These are phyloP conservation scores for Gaeumannomyces sp. DNA, from an alignment of 2,329 filamentous ascomycete genomes.

Conservation along the genomic window DNA sequence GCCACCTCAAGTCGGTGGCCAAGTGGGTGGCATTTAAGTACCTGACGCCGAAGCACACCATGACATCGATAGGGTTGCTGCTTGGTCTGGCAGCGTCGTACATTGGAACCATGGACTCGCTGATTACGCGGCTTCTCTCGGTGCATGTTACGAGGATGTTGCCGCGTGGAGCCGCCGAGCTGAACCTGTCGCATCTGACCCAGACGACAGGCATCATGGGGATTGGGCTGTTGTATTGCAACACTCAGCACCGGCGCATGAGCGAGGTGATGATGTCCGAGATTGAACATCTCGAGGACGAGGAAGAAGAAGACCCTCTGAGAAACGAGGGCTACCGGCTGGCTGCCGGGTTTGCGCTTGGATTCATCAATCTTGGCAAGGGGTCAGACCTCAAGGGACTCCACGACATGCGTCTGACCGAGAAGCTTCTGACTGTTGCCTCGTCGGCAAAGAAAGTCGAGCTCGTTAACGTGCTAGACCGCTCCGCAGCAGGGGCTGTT, in stretches of 20 bases:
- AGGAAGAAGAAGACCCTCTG: slow-evolving; percentile 78
- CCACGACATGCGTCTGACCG: slow-evolving; percentile 88
- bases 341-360: slow-evolving; percentile 86
- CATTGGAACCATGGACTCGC: slow-evolving; percentile 92
- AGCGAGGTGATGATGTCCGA: slow-evolving; percentile 98
- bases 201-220: slow-evolving; percentile 97
- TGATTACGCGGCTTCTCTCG: slow-evolving; percentile 87
- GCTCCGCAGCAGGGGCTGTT: slow-evolving; percentile 87
- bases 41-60: slow-evolving; percentile 96
- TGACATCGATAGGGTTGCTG: slow-evolving; percentile 96
- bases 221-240: slow-evolving; percentile 87
- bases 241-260: slow-evolving; percentile 96
- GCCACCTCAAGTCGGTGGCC: slow-evolving; percentile 86
- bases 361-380: slow-evolving; percentile 90
- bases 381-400: slow-evolving; percentile 82
- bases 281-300: slow-evolving; percentile 77
- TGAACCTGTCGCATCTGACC: slow-evolving; percentile 87
- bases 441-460: slow-evolving; percentile 87
- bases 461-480: slow-evolving; percentile 85
- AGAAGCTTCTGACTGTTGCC: slow-evolving; percentile 78
- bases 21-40: slow-evolving; percentile 99
- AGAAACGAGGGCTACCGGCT: slow-evolving; percentile 95
- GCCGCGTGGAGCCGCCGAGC: slow-evolving; percentile 82
- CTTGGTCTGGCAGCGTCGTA: slow-evolving; percentile 90
- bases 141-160: slow-evolving; percentile 96